These are phyloP conservation scores for Andrographis paniculata DNA, from an alignment of 305 asterid genomes.

Conservation along the genomic window DNA sequence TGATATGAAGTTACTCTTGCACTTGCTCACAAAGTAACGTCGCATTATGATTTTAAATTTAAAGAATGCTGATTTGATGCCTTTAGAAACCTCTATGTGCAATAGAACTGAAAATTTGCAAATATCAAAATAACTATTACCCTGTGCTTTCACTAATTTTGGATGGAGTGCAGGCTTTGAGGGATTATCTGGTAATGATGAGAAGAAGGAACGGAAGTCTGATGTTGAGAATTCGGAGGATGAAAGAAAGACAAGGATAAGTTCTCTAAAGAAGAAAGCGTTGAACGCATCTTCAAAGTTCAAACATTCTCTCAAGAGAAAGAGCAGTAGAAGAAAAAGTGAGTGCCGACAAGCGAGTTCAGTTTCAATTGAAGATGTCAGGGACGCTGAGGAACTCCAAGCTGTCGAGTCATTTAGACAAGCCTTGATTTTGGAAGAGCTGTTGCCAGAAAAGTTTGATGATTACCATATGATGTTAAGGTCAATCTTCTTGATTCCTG, in stretches of 20 bases:
- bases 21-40: no score
- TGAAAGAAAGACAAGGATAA: slow-evolving; percentile 80
- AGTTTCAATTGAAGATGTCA: slow-evolving; percentile 88
- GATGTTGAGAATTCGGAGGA: slow-evolving; percentile 98
- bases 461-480: slow-evolving; percentile 94
- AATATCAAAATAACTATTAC: no score
- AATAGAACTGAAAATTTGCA: no score
- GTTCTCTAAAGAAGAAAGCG: slow-evolving; percentile 91
- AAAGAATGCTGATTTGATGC: neutral
- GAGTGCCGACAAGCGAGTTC: slow-evolving; percentile 69
- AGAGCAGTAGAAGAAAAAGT: slow-evolving; percentile 77
- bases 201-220: slow-evolving; percentile 82
- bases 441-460: slow-evolving; percentile 72
- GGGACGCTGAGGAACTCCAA: slow-evolving; percentile 83
- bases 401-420: slow-evolving; percentile 88
- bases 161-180: slow-evolving; percentile 58
- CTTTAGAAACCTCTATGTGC: neutral
- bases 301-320: slow-evolving; percentile 95
- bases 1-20: no score
- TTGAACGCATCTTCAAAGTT: slow-evolving; percentile 85
- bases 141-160: neutral
- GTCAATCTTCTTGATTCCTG: slow-evolving; percentile 28
- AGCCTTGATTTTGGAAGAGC: slow-evolving; percentile 75
- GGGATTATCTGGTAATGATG: slow-evolving; percentile 82
- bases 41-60: no score